Base-by-base conservation (phyloP, 2,329 filamentous ascomycete genomes). In the Claviceps digitariae region DNA sequence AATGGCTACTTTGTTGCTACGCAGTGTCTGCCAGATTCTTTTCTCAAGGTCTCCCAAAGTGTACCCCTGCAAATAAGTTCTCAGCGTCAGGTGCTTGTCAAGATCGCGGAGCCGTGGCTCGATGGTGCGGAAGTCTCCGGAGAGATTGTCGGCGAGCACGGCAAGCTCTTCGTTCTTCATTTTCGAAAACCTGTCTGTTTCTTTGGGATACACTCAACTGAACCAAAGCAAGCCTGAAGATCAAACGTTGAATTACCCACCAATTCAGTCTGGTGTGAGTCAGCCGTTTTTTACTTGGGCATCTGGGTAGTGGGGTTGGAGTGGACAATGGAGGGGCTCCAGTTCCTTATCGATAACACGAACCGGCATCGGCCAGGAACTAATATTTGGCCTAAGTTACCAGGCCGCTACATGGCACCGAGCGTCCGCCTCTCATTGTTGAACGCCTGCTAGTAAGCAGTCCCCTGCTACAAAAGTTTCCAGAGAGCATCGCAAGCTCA, bases 61-160 rank as follows among this genome's bases (percentile, higher is more conserved):
- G 74, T 95, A 91, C 56, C 90, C 90, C 51, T 87, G 81, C 59
- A 96, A 77, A 70, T 93, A 93, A 15, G 87, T 88, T 62, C 91
- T 84, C 34, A 96, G 81, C 4, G 84, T 88, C 56, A 97, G 79
- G 72, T 95, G 86, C 67, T 87, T 87, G 69, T 96, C 89, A 57
- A 96, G 82, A 60, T 86, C 82, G 61, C 79, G 75, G 53, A 95
- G 78, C 55, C 83, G 76, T 27, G 81, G 78, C 65, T 93, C 87
- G 59, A 90, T 82, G 55, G 84, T 75, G 72, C 93, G 94, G 73
- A 94, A 93, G 69, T 95, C 88, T 41, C 74, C 75, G 55, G 71
- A 68, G 56, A 82, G 71, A 60, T 72, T 72, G 62, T 68, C 69
- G 56, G 75, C 70, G 50, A 82, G 67, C 53, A 73, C 67, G 56